Base-by-base conservation (phyloP, 345 rosid species). In the Arabidopsis arenosa region DNA sequence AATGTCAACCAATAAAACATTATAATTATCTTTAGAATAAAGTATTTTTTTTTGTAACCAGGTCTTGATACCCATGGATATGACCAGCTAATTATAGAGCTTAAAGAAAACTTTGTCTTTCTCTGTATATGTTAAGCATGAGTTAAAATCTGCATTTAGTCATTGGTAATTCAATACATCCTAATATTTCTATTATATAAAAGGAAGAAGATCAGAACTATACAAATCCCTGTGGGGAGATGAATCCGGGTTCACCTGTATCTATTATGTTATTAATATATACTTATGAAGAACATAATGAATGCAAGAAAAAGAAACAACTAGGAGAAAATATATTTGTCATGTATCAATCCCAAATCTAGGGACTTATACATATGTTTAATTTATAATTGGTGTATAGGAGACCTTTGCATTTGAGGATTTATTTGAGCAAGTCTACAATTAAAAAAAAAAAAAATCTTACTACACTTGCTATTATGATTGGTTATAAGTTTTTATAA, bases 11-110 rank as follows among this genome's bases (percentile, higher is more conserved):
- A 59, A 60, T 67, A 17, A 67, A 49, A 23, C 49, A 63, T 48
- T 59, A 57, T 48, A 75, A 66, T 30, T 52, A 75, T 74, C 30
- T 44, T 26, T 39, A 28, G 45, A 48, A 48, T 58, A 75, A 67
- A 75, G 32, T 5, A 47, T 39, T 37, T 48, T 11, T 56, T 11
- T 56, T 47, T 58, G 61, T 58, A 48, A 75, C 79, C 60, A 26
- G 35, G 78, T 66, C 78, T n/a, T 66, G 78, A 75, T 66, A 57
- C 66, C 66, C 1, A 45, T 57, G 23, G 66, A 56, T 66, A 74
- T 57, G 33, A 56, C 57, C 79, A 58, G 79, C 79, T 75, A 75
- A 75, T 58, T 47, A 48, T 66, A 47, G 53, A 75, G 60, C 8
- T 28, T 75, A 45, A 66, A 57, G 59, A 75, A 57, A 9, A 0